phyloP scores from a whole-genome alignment of 495 filamentous ascomycete species.

The Hypoxylon crocopeplum region DNA sequence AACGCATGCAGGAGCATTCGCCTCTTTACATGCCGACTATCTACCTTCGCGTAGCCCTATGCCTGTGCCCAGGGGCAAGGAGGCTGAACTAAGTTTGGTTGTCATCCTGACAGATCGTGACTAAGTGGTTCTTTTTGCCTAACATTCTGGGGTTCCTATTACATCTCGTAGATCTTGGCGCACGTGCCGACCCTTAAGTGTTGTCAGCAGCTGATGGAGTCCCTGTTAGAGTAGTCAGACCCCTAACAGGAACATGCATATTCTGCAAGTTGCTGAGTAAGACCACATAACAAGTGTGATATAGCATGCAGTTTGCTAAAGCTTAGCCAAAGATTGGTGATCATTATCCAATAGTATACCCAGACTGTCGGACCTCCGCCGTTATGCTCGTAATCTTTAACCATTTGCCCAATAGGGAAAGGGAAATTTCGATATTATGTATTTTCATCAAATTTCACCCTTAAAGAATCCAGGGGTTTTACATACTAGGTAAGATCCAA shows the following conservation, averaged over 20 bases:
- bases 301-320: too few relatives aligned
- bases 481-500: too few relatives aligned
- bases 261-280: constrained; percentile 5
- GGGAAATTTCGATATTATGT: too few relatives aligned
- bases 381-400: neutral
- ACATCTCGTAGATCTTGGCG: too few relatives aligned
- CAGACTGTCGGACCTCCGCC: neutral
- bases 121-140: neutral
- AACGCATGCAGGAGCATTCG: neutral
- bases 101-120: constrained; percentile 18
- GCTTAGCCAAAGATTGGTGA: neutral
- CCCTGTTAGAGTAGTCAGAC: too few relatives aligned
- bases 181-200: too few relatives aligned
- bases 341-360: neutral
- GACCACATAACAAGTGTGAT: neutral
- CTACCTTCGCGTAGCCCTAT: neutral
- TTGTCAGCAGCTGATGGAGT: too few relatives aligned
- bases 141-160: too few relatives aligned
- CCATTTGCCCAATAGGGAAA: neutral
- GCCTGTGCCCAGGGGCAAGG: too few relatives aligned
- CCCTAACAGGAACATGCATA: too few relatives aligned
- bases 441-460: neutral
- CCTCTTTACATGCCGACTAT: too few relatives aligned
- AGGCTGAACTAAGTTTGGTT: neutral
- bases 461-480: too few relatives aligned